Evolutionary conservation across 768 basidiomycete species (phyloP).

Genomic region (Rhodotorula taiwanensis): DNA sequence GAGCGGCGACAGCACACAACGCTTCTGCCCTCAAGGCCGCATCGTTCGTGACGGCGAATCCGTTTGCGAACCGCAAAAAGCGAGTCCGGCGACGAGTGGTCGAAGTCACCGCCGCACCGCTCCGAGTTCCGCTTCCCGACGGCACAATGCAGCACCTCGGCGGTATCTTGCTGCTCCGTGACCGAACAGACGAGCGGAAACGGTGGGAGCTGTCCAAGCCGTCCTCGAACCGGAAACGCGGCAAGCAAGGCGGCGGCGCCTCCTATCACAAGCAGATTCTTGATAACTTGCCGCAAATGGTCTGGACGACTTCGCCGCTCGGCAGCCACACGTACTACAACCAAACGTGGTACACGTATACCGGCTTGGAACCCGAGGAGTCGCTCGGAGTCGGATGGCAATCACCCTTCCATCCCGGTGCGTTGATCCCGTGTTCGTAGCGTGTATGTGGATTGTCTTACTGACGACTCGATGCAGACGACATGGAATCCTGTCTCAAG

Average conservation of each 20-base stretch:
- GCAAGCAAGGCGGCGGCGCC: constrained; percentile 7
- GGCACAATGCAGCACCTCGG: constrained; percentile 32
- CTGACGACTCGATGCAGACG: constrained; percentile 9
- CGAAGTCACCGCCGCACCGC: constrained; percentile 21
- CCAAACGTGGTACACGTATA: constrained; percentile 34
- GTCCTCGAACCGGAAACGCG: no score
- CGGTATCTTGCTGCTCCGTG: constrained; percentile 28
- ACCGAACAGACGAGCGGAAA: constrained; percentile 21
- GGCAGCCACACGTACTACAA: constrained; percentile 30
- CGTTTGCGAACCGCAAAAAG: constrained; percentile 12
- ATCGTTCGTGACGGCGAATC: constrained; percentile 18
- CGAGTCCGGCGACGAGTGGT: constrained; percentile 34
- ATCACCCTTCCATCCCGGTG: constrained; percentile 31
- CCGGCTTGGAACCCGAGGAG: constrained; percentile 34
- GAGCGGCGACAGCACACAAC: not conserved
- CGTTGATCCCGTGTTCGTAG: not conserved
- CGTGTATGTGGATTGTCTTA: not conserved
- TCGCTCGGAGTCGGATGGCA: constrained; percentile 35
- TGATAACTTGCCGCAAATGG: constrained; percentile 35
- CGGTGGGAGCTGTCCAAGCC: constrained; percentile 1
- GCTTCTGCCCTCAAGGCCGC: not conserved
- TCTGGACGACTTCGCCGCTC: constrained; percentile 32
- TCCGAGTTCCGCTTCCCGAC: constrained; percentile 10
- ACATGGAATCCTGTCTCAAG: constrained; percentile 26
- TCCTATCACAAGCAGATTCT: constrained; percentile 23